Percentiles rank a stretch among this genome's conserved stretches.
Conservation (phyloP, 2,329 filamentous ascomycete genomes). For the Colletotrichum incanum region DNA sequence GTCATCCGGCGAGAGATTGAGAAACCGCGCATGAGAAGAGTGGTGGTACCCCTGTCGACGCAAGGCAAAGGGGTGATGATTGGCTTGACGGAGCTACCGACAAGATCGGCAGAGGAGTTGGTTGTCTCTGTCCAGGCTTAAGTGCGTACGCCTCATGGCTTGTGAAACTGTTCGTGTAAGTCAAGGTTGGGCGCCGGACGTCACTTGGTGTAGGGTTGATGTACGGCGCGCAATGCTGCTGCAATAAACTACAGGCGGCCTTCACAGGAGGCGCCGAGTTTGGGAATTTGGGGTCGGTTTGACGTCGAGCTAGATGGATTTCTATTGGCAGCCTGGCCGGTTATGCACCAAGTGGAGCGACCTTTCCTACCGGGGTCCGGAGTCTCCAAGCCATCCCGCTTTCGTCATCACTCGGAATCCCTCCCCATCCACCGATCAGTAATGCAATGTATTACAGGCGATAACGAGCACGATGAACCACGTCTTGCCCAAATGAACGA, state of each 20-base stretch:
- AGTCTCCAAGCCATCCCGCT: constrained; percentile 35
- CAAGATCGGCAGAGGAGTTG: constrained; percentile 26
- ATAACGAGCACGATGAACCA: neutral
- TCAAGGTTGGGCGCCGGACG: neutral
- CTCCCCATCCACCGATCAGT: neutral
- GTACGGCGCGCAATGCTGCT: neutral
- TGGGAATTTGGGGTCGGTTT: neutral
- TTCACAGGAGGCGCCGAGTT: too few species aligned
- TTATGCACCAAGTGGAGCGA: constrained; percentile 6
- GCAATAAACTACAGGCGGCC: neutral
- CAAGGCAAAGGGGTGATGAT: constrained; percentile 2
- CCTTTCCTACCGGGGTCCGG: constrained; percentile 8
- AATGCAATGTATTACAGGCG: neutral
- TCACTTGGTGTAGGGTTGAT: constrained; percentile 18
- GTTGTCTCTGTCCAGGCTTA: constrained; percentile 14
- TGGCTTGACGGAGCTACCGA: constrained; percentile 23
- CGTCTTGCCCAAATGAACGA: neutral
- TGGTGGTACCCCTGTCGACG: constrained; percentile 16
- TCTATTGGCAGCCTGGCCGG: constrained; percentile 2
- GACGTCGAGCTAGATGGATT: neutral
- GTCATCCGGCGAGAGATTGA: constrained; percentile 30
- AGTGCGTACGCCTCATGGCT: constrained; percentile 4
- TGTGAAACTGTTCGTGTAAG: constrained; percentile 15
- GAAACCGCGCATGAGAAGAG: constrained; percentile 6
- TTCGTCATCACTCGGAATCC: constrained; percentile 28